Conservation (phyloP, 23 red algal species). For the Gracilariopsis chorda region DNA sequence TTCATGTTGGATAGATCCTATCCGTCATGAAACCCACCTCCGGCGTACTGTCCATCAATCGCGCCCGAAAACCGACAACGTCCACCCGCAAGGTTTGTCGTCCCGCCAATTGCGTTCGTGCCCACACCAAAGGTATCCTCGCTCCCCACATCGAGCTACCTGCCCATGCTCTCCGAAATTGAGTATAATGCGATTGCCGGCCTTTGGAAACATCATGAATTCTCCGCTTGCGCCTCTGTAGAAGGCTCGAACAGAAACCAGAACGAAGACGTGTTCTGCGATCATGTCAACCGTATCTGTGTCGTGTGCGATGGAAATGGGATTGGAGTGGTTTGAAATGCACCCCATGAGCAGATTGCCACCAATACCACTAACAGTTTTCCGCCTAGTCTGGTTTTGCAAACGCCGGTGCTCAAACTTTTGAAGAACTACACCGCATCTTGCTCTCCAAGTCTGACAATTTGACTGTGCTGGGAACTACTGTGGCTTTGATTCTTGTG, state of each 20-base stretch:
- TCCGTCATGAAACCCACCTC: no score
- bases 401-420: neutral
- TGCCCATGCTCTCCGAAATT: neutral
- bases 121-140: neutral
- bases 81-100: neutral
- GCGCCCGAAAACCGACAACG: no score
- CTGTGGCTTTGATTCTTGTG: slow-evolving; percentile 24
- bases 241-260: neutral
- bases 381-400: neutral
- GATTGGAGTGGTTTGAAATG: neutral
- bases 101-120: neutral
- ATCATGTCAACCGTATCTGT: neutral
- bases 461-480: neutral
- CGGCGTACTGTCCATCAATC: no score
- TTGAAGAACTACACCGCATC: neutral
- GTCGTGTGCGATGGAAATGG: slow-evolving; percentile 46
- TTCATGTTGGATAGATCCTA: no score
- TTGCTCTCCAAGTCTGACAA: neutral
- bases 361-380: neutral
- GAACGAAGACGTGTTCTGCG: slow-evolving; percentile 36
- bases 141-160: neutral
- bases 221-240: slow-evolving; percentile 2
- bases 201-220: neutral
- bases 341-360: neutral
- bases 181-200: neutral